Conservation (phyloP, 2,329 filamentous ascomycete genomes). For the Penicillium paneum region DNA sequence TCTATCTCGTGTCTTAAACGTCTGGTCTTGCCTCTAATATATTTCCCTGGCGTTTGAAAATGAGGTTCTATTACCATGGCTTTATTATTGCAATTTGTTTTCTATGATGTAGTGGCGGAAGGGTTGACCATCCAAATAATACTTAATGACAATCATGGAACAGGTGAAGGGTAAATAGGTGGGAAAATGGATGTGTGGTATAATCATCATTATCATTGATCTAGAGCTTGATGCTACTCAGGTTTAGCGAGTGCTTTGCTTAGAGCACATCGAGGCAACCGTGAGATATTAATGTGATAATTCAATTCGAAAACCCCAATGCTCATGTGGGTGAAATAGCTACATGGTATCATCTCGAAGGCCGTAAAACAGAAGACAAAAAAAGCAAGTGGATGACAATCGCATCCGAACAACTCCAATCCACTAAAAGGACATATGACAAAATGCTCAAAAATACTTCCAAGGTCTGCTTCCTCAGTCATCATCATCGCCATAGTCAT, state of each 20-base stretch:
- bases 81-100: too few relatives aligned
- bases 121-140: not conserved
- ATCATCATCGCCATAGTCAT: slow-evolving; percentile 19
- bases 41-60: too few relatives aligned
- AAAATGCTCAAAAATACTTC: not conserved
- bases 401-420: not conserved
- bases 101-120: not conserved
- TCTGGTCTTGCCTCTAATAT: too few relatives aligned
- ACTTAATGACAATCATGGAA: not conserved
- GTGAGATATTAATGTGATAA: not conserved
- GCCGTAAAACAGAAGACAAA: not conserved
- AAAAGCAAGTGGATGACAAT: not conserved
- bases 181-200: not conserved
- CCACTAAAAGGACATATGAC: not conserved
- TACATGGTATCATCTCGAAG: slow-evolving; percentile 10
- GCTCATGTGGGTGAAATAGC: not conserved
- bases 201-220: not conserved
- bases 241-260: not conserved
- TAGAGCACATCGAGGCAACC: not conserved
- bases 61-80: too few relatives aligned
- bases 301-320: slow-evolving; percentile 1
- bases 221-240: not conserved
- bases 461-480: slow-evolving; percentile 11
- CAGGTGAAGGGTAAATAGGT: not conserved
- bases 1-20: too few relatives aligned